Percentiles rank a stretch among this genome's conserved stretches.
Evolutionary conservation across 164 flowering plant genomes (phyloP).

Genomic region (Protea cynaroides): DNA sequence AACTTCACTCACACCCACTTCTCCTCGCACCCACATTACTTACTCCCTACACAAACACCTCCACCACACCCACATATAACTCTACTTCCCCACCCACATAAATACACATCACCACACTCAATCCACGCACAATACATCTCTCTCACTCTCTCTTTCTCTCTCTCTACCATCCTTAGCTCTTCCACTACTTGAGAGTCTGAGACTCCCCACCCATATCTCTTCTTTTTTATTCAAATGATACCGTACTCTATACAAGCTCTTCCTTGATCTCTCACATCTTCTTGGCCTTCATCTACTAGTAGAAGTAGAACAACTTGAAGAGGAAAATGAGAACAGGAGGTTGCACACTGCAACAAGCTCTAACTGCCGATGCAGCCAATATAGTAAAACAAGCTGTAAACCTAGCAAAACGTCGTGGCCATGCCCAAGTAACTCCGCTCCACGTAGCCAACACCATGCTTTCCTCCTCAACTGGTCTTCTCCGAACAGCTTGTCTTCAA

Average conservation of each 20-base stretch:
- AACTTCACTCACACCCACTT: slow-evolving; percentile 17
- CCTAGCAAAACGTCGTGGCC: slow-evolving; percentile 77
- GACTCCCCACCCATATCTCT: too few species aligned
- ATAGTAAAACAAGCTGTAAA: slow-evolving; percentile 74
- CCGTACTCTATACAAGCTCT: slow-evolving; percentile 2
- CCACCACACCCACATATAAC: background rate
- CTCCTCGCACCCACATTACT: slow-evolving; percentile 11
- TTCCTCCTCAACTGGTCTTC: slow-evolving; percentile 54
- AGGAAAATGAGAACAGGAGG: slow-evolving; percentile 80
- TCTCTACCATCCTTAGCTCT: background rate
- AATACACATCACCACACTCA: background rate
- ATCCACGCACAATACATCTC: background rate
- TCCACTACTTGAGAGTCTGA: too few species aligned
- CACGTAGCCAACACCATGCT: slow-evolving; percentile 97
- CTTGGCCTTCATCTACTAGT: slow-evolving; percentile 5
- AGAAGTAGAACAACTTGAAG: background rate
- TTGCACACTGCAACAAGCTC: slow-evolving; percentile 75
- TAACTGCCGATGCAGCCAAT: slow-evolving; percentile 71
- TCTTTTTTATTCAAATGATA: slow-evolving; percentile 1
- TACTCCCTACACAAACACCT: slow-evolving; percentile 10
- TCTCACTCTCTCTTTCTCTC: background rate
- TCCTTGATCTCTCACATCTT: slow-evolving; percentile 7
- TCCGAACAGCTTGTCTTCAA: slow-evolving; percentile 78
- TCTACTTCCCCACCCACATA: slow-evolving; percentile 1
- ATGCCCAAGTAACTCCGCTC: slow-evolving; percentile 94